Evolutionary conservation across 805 yeast genomes (phyloP).

Genomic region (Sugiyamaella valdiviana): DNA sequence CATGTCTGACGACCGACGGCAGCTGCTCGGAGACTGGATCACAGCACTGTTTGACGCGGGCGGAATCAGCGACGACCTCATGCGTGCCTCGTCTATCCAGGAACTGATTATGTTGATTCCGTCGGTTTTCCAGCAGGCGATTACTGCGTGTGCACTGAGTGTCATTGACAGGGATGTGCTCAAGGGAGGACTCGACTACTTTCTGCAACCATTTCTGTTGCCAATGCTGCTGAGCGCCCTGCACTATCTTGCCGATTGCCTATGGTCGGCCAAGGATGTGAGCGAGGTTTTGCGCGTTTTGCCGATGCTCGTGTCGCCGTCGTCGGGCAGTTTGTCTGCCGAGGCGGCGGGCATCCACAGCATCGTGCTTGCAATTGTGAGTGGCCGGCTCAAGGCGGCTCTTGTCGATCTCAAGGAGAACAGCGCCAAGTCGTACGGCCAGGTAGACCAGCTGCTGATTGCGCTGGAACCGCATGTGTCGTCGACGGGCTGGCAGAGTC

Average conservation of each 20-base stretch:
- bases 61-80: constrained; percentile 79
- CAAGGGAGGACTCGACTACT: constrained; percentile 77
- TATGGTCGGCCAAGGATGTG: constrained; percentile 33
- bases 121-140: constrained; percentile 63
- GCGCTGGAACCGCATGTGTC: constrained; percentile 15
- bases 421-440: constrained; percentile 7
- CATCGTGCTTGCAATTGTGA: constrained; percentile 32
- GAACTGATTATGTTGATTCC: constrained; percentile 70
- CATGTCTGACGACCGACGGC: constrained; percentile 23
- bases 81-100: constrained; percentile 57
- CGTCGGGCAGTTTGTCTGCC: constrained; percentile 35
- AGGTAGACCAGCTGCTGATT: constrained; percentile 12
- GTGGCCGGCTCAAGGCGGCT: constrained; percentile 24
- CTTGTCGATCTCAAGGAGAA: constrained; percentile 2
- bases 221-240: constrained; percentile 49
- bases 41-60: constrained; percentile 71
- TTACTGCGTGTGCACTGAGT: constrained; percentile 51
- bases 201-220: constrained; percentile 71
- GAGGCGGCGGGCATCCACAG: constrained; percentile 43
- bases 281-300: constrained; percentile 36
- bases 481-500: background rate
- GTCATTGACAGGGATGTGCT: constrained; percentile 54
- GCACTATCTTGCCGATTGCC: constrained; percentile 42
- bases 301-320: constrained; percentile 38
- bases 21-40: constrained; percentile 62